Conservation (phyloP, 805 yeast species). For the Geotrichum ghanense region DNA sequence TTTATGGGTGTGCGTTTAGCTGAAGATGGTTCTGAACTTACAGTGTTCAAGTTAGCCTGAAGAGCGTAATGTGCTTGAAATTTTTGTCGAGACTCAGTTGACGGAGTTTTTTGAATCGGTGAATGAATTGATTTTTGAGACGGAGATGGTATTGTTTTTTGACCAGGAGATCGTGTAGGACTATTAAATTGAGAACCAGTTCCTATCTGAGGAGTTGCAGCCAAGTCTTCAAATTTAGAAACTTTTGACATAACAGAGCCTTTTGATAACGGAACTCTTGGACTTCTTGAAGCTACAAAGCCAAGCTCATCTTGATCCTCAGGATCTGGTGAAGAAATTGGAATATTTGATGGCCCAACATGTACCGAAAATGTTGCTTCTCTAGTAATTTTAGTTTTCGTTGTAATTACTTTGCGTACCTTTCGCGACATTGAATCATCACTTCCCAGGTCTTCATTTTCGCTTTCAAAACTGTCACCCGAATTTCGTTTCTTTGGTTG, state of each 20-base stretch:
- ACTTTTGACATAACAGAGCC: not conserved
- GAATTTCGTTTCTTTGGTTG: not conserved
- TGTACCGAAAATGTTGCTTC: not conserved
- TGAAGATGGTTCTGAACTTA: no score
- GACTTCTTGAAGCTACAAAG: not conserved
- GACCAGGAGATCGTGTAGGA: not conserved
- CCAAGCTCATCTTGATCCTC: not conserved
- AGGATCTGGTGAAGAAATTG: not conserved
- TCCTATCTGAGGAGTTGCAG: not conserved
- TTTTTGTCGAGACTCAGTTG: no score
- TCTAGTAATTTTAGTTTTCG: not conserved
- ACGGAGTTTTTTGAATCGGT: no score
- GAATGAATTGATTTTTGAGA: no score
- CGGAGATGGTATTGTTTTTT: no score
- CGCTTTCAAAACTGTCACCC: not conserved
- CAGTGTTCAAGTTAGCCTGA: no score
- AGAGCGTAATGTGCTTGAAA: no score
- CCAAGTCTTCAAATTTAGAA: not conserved
- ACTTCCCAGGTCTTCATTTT: not conserved
- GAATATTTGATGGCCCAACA: not conserved
- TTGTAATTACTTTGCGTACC: not conserved
- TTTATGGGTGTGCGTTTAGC: no score
- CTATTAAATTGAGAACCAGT: not conserved
- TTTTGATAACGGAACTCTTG: not conserved
- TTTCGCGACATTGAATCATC: not conserved